Conservation (phyloP, 768 basidiomycete species). For the Boletus reticuloceps region DNA sequence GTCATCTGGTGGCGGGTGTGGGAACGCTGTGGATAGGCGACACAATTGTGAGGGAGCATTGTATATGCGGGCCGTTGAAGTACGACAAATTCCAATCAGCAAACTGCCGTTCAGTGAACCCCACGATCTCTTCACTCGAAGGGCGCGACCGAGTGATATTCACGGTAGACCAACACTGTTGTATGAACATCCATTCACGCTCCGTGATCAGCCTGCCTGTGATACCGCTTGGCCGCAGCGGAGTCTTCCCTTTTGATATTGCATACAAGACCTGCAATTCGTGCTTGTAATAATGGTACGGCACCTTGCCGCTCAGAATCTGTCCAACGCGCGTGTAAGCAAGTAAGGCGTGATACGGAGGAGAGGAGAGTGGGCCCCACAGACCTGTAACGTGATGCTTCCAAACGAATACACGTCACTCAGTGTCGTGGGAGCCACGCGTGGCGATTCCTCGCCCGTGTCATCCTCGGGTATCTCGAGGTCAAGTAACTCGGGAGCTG, state of each 20-base stretch:
- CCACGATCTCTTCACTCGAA: too few species aligned
- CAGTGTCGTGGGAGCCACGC: neutral
- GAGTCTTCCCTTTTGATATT: conserved; percentile 1
- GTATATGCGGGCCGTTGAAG: too few species aligned
- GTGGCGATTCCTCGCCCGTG: neutral
- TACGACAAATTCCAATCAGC: too few species aligned
- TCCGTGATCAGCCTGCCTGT: neutral
- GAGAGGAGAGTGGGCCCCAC: neutral
- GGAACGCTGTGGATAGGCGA: too few species aligned
- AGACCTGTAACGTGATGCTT: conserved; percentile 17
- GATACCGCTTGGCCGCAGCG: neutral
- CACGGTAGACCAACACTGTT: conserved; percentile 24
- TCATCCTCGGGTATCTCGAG: neutral
- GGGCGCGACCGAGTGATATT: neutral
- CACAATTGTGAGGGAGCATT: too few species aligned
- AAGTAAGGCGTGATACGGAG: too few species aligned
- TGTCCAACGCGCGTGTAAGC: neutral
- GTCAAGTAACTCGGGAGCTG: conserved; percentile 15
- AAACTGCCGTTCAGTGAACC: too few species aligned
- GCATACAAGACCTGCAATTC: conserved; percentile 11
- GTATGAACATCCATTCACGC: conserved; percentile 11
- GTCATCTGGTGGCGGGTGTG: too few species aligned
- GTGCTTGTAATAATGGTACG: conserved; percentile 12
- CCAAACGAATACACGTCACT: conserved; percentile 22
- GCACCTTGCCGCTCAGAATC: conserved; percentile 12